Evolutionary conservation across 495 filamentous ascomycete species (phyloP).

Genomic region (Hypoxylon rickii): DNA sequence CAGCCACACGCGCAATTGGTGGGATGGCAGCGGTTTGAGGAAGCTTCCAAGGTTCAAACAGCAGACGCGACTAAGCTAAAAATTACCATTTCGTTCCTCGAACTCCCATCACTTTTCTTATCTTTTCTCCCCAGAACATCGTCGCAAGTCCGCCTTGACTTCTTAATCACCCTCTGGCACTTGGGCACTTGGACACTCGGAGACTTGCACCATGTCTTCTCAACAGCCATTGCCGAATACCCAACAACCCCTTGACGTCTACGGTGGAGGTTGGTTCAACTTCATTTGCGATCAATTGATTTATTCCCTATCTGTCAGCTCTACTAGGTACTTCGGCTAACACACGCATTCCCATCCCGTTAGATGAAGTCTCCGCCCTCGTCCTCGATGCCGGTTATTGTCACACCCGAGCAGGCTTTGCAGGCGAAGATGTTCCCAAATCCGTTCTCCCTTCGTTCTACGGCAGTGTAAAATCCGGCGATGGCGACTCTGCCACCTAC

Average conservation of each 20-base stretch:
- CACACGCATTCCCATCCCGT: slow-evolving; percentile 9
- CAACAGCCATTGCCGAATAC: slow-evolving; percentile 38
- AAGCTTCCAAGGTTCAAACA: too few relatives aligned
- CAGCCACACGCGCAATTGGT: too few relatives aligned
- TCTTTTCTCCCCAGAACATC: background rate
- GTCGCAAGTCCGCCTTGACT: background rate
- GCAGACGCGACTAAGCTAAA: slow-evolving; percentile 8
- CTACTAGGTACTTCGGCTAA: slow-evolving; percentile 27
- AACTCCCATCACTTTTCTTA: background rate
- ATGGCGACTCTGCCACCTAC: slow-evolving; percentile 54
- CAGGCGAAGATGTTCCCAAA: slow-evolving; percentile 96
- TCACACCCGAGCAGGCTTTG: slow-evolving; percentile 90
- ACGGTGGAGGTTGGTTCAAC: slow-evolving; percentile 72
- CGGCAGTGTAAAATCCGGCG: slow-evolving; percentile 58
- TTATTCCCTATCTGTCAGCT: too few relatives aligned
- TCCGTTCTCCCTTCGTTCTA: slow-evolving; percentile 89
- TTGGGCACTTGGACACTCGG: too few relatives aligned
- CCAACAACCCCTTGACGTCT: slow-evolving; percentile 67
- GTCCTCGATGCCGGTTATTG: slow-evolving; percentile 94
- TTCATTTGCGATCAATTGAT: too few relatives aligned
- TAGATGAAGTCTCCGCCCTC: slow-evolving; percentile 96
- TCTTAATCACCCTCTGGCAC: background rate
- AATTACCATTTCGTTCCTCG: background rate
- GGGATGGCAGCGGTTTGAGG: too few relatives aligned
- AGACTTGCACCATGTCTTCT: slow-evolving; percentile 24